Conservation (phyloP, 495 filamentous ascomycete genomes). For the Jackrogersella minutella region DNA sequence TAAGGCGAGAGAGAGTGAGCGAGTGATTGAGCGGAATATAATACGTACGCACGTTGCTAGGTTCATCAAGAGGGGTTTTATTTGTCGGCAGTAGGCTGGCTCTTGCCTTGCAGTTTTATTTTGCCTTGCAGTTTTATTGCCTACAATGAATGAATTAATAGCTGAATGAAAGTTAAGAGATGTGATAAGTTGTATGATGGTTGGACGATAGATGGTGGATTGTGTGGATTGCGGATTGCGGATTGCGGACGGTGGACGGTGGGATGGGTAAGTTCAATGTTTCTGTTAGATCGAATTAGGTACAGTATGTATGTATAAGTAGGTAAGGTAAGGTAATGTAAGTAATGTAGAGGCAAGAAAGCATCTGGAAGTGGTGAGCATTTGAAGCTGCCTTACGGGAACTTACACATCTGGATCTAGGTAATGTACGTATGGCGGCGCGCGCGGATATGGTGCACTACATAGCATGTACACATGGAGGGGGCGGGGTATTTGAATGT, state of each 20-base stretch:
- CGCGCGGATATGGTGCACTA: too few relatives aligned
- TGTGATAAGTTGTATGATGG: not conserved
- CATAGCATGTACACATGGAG: constrained; percentile 34
- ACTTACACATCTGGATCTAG: not conserved
- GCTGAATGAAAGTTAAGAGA: too few relatives aligned
- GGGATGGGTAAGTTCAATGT: too few relatives aligned
- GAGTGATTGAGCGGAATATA: too few relatives aligned
- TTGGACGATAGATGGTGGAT: not conserved
- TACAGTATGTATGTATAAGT: not conserved
- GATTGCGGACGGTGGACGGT: too few relatives aligned
- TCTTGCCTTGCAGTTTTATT: not conserved
- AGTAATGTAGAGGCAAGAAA: too few relatives aligned
- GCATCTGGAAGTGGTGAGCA: too few relatives aligned
- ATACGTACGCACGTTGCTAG: constrained; percentile 2
- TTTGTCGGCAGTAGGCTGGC: not conserved
- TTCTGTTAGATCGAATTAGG: too few relatives aligned
- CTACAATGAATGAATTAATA: not conserved
- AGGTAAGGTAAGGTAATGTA: not conserved
- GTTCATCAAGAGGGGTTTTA: constrained; percentile 17
- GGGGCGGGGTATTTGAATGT: constrained; percentile 39
- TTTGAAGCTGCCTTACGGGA: constrained; percentile 28
- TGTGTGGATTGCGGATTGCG: too few relatives aligned
- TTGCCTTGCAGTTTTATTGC: not conserved
- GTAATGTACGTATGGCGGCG: constrained; percentile 23
- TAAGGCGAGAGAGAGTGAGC: not conserved